These are phyloP conservation scores for Taphrina populina DNA, from an alignment of 1,139 yeast species.

Conservation along the genomic window DNA sequence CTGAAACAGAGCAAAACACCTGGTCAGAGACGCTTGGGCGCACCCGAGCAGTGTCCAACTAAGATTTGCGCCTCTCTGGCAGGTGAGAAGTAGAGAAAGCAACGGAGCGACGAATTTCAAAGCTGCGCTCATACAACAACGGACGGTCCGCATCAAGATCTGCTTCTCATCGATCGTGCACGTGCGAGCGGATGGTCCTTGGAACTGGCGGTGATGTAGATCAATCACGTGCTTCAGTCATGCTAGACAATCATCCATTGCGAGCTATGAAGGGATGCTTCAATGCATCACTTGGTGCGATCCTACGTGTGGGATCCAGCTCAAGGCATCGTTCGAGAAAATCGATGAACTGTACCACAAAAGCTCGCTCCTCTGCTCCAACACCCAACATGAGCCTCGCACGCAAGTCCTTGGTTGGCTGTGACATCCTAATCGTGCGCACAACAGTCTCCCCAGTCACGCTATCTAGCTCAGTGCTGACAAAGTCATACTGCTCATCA, in stretches of 20 bases:
- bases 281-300: constrained; percentile 66
- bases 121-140: too few species aligned
- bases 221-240: too few species aligned
- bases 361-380: constrained; percentile 25
- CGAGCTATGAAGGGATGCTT: constrained; percentile 61
- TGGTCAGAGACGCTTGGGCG: too few species aligned
- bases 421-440: constrained; percentile 35
- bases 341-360: constrained; percentile 47
- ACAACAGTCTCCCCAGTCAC: constrained; percentile 41
- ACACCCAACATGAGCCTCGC: constrained; percentile 23
- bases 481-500: constrained; percentile 43
- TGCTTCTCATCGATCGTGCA: too few species aligned
- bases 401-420: constrained; percentile 36
- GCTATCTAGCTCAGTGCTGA: constrained; percentile 41
- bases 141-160: too few species aligned
- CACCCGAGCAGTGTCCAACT: too few species aligned
- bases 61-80: too few species aligned
- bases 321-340: constrained; percentile 67
- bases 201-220: too few species aligned
- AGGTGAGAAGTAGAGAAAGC: too few species aligned
- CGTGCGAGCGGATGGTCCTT: too few species aligned
- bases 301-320: constrained; percentile 71
- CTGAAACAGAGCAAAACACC: too few species aligned
- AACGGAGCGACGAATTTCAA: too few species aligned
- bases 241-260: constrained; percentile 44